Conservation (phyloP, 164 flowering plant species). For the Vitis rotundifolia region DNA sequence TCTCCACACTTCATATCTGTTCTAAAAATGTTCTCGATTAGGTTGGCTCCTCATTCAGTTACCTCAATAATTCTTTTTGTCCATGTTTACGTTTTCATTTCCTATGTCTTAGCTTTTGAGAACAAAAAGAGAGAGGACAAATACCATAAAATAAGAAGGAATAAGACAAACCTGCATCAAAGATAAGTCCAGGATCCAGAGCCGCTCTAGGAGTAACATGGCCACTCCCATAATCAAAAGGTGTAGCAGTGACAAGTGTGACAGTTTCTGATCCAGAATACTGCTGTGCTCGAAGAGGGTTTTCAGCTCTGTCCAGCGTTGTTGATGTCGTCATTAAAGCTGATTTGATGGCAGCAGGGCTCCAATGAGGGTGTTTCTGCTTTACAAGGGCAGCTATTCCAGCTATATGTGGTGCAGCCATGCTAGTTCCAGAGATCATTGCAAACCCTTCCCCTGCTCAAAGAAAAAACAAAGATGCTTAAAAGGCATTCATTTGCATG, state of each 20-base stretch:
- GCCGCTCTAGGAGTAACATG: slow-evolving; percentile 94
- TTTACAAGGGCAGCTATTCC: slow-evolving; percentile 97
- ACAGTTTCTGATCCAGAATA: slow-evolving; percentile 69
- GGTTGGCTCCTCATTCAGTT: no score
- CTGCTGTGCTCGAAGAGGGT: slow-evolving; percentile 89
- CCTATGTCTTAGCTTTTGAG: no score
- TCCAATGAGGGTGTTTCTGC: slow-evolving; percentile 92
- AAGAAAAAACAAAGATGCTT: background rate
- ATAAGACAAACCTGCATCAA: slow-evolving; percentile 72
- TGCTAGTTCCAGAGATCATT: slow-evolving; percentile 96
- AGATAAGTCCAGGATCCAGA: slow-evolving; percentile 90
- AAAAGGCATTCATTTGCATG: no score
- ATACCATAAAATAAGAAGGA: background rate
- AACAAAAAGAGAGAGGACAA: no score
- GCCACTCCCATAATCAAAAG: slow-evolving; percentile 96
- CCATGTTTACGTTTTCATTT: no score
- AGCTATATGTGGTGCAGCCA: slow-evolving; percentile 98
- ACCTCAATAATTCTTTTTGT: no score
- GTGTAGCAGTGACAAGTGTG: slow-evolving; percentile 75
- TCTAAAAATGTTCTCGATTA: no score
- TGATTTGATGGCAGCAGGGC: slow-evolving; percentile 93
- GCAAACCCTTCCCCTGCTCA: slow-evolving; percentile 91
- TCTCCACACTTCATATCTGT: no score
- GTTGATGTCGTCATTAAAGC: slow-evolving; percentile 95
- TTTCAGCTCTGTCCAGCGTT: slow-evolving; percentile 69